Evolutionary conservation across 1,139 yeast species (phyloP), one percentile per base, ranked within the genome.

Genomic region (Candida sp.): DNA sequence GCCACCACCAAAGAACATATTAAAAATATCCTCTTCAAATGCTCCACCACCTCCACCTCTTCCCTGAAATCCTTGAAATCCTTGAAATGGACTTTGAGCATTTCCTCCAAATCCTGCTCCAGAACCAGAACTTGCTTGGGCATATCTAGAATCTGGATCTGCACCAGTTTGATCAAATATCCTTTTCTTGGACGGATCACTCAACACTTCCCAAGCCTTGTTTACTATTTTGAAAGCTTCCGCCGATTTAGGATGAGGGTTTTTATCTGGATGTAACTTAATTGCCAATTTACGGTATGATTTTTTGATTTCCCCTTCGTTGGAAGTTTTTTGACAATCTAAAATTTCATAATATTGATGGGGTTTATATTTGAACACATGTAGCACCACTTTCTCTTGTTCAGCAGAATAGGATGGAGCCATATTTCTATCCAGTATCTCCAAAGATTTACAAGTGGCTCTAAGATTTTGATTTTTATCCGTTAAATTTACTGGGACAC

Each of bases 181-280:
- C 42, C 76, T 71, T 60, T 91, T 84, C 70, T 93, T 91, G 34
- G 76, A 70, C 0, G 84, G 79, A 60, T 93, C 98, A 42, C 97
- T 81, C 47, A 93, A 75, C 4, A 93, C 87, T 50, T 90, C 97
- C 77, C 95, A 93, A 51, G 97, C 98, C 61, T 91, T 88, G 44
- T 95, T 89, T 21, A 91, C 81, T 54, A 74, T 74, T 57, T 95
- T 95, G 70, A 95, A 95, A 4, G 98, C 97, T 61, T 95, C 99
- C 46, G 90, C 88, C 1, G 99, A 91, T 52, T 93, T 85, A 0
- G 99, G 98, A 51, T 95, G 99, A 8, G 89, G 84, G 64, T 95
- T 95, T 67, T 95, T 93, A 65, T 95, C 99, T 1, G 99, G 99
- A 65, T 95, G 99, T 60, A 91, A 79, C 57, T 85, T 87, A 38